Percentiles rank a stretch among this genome's conserved stretches.
These are phyloP conservation scores for Echinosophora koreensis DNA, from an alignment of 306 rosid genomes.

Conservation along the genomic window DNA sequence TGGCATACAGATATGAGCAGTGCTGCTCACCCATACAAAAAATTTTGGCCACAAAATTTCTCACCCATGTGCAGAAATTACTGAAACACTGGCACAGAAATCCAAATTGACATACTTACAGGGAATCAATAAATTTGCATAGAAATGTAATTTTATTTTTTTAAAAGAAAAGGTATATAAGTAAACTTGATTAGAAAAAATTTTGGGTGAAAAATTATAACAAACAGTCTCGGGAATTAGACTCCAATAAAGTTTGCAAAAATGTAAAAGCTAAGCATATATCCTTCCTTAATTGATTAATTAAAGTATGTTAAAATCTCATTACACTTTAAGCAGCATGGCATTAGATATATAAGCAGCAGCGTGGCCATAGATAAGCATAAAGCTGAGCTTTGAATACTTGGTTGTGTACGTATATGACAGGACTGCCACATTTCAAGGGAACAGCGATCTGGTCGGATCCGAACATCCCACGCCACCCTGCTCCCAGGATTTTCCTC, in stretches of 20 bases:
- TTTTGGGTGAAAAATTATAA: neutral
- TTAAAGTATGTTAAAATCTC: no score
- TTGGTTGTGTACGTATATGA: slow-evolving; percentile 42
- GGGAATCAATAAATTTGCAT: neutral
- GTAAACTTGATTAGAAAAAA: neutral
- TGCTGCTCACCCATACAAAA: neutral
- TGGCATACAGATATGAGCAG: slow-evolving; percentile 13
- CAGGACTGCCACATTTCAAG: slow-evolving; percentile 52
- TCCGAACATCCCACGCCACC: slow-evolving; percentile 65
- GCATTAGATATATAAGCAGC: neutral
- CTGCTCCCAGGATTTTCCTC: neutral
- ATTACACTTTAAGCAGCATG: slow-evolving; percentile 2
- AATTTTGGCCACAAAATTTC: slow-evolving; percentile 11
- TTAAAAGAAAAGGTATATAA: neutral
- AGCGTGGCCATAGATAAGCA: neutral
- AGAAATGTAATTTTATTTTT: neutral
- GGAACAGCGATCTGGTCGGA: slow-evolving; percentile 58
- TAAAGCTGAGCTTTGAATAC: slow-evolving; percentile 36
- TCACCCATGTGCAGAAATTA: neutral
- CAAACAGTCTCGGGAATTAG: neutral
- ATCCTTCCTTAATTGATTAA: no score
- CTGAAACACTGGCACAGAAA: neutral
- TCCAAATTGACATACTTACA: no score
- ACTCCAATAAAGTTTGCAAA: no score
- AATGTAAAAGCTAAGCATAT: no score